A percentile compares a stretch with the other conserved stretches of the same genome.
Conservation (phyloP, 305 asterid genomes). For the Rubia balearica region DNA sequence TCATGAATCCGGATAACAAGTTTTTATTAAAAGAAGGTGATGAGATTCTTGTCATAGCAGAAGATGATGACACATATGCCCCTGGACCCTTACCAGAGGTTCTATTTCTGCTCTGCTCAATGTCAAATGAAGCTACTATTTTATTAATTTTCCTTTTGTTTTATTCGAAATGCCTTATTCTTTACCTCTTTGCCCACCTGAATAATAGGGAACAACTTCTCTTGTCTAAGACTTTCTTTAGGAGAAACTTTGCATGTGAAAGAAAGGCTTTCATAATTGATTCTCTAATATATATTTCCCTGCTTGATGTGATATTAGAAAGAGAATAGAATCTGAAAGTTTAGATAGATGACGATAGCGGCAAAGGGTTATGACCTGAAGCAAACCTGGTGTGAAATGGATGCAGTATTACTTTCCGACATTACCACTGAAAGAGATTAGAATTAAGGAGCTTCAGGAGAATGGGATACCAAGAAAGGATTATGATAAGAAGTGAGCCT, state of each 20-base stretch:
- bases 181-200: not conserved
- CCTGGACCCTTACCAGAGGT: conserved; percentile 91
- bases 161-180: not conserved
- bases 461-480: not conserved
- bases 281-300: not conserved
- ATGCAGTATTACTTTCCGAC: not conserved
- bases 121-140: conserved; percentile 10
- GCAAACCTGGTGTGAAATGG: not conserved
- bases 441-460: not conserved
- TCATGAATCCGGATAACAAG: conserved; percentile 78
- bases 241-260: not conserved
- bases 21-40: conserved; percentile 84
- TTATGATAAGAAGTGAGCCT: not conserved
- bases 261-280: too few species aligned
- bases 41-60: conserved; percentile 94
- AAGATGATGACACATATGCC: conserved; percentile 96
- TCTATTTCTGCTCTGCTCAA: conserved; percentile 16
- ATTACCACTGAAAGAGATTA: not conserved
- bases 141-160: not conserved
- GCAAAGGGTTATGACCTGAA: not conserved
- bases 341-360: not conserved
- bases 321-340: not conserved
- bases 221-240: not conserved
- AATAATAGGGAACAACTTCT: not conserved
- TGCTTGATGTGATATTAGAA: not conserved